Percentiles rank a stretch among this genome's conserved stretches.
These are phyloP conservation scores for Termitomyces sp. DNA, from an alignment of 768 basidiomycete species.

Conservation along the genomic window DNA sequence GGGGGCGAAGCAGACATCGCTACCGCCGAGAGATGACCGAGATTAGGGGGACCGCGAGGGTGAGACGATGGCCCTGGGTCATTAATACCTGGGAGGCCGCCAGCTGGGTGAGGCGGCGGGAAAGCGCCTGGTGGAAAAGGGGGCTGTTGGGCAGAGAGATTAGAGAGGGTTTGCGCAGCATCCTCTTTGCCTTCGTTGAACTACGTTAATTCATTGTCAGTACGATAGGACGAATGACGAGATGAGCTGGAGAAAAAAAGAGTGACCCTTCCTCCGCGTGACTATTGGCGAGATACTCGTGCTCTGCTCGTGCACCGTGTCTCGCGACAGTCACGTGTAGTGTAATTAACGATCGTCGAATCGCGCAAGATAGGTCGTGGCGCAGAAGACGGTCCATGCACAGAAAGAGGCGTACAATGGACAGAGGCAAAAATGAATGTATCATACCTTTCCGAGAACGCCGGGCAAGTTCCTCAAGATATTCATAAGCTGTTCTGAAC, in stretches of 20 bases:
- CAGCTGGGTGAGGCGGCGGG: slow-evolving; percentile 21
- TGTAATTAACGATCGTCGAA: slow-evolving; percentile 19
- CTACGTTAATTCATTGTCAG: slow-evolving; percentile 20
- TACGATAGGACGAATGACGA: background rate
- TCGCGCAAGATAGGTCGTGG: slow-evolving; percentile 8
- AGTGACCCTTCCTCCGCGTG: slow-evolving; percentile 26
- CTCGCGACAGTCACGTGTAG: slow-evolving; percentile 36
- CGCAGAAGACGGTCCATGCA: background rate
- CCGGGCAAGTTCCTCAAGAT: slow-evolving; percentile 52
- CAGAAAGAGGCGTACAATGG: slow-evolving; percentile 1
- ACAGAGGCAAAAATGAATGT: slow-evolving; percentile 1
- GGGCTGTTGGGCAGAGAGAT: slow-evolving; percentile 41
- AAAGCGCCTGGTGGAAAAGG: slow-evolving; percentile 24
- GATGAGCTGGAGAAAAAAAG: background rate
- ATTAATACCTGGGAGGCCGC: slow-evolving; percentile 46
- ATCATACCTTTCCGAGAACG: slow-evolving; percentile 52
- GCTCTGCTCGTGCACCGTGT: slow-evolving; percentile 20
- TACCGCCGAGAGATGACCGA: slow-evolving; percentile 54
- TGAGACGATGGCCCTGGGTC: slow-evolving; percentile 74
- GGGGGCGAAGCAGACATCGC: slow-evolving; percentile 40
- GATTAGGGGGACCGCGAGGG: slow-evolving; percentile 60
- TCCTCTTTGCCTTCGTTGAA: slow-evolving; percentile 54
- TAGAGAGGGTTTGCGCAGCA: slow-evolving; percentile 53
- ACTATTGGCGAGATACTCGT: slow-evolving; percentile 29
- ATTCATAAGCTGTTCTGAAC: slow-evolving; percentile 53